These are phyloP conservation scores for Pecoramyces ruminantium DNA, from an alignment of 192 early-diverging fungal species.

Conservation along the genomic window DNA sequence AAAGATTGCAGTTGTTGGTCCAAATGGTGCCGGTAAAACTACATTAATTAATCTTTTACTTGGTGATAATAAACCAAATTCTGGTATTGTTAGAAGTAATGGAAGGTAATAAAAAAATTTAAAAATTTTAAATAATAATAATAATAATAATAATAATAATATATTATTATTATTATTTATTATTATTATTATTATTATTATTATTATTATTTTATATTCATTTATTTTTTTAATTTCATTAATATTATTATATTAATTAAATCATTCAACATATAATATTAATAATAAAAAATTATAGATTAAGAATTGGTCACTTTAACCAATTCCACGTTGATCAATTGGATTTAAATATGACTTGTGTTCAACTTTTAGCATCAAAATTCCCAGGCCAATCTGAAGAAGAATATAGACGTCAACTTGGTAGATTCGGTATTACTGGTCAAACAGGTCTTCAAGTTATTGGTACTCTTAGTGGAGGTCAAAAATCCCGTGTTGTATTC, in stretches of 20 bases:
- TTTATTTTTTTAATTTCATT: too few relatives aligned
- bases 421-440: constrained; percentile 88
- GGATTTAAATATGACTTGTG: constrained; percentile 63
- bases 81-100: background rate
- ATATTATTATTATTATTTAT: too few relatives aligned
- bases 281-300: constrained; percentile 21
- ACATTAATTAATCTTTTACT: background rate
- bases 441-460: constrained; percentile 90
- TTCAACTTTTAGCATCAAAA: constrained; percentile 71
- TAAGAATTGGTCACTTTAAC: constrained; percentile 85
- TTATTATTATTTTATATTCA: too few relatives aligned
- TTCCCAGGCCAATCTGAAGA: constrained; percentile 88
- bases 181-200: too few relatives aligned
- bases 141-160: background rate
- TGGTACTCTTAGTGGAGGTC: constrained; percentile 87
- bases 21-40: constrained; percentile 83
- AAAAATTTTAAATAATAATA: background rate
- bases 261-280: too few relatives aligned
- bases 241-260: too few relatives aligned
- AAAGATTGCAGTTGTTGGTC: constrained; percentile 95
- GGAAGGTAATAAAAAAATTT: background rate
- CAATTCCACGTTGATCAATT: constrained; percentile 98
- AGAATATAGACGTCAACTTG: constrained; percentile 87
- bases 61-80: background rate
- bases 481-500: constrained; percentile 69